Conservation (phyloP, 108 stramenopile genomes). For the Nitzschia palea region DNA sequence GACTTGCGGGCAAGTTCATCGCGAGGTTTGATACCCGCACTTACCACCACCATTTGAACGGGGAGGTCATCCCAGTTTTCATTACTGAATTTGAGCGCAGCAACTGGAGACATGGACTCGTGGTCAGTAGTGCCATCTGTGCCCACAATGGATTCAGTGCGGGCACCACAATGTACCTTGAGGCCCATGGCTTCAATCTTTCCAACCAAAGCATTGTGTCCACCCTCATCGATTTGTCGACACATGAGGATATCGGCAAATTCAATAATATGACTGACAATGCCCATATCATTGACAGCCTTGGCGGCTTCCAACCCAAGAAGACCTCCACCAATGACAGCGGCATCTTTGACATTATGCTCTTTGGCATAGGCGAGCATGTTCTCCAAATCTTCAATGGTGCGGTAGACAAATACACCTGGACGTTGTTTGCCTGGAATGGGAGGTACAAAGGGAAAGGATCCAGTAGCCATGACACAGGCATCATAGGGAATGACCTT, state of each 20-base stretch:
- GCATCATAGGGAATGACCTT: slow-evolving; percentile 83
- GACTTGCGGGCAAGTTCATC: slow-evolving; percentile 82
- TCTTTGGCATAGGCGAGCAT: slow-evolving; percentile 88
- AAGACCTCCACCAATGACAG: slow-evolving; percentile 93
- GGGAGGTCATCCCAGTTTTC: slow-evolving; percentile 89
- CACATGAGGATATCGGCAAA: slow-evolving; percentile 94
- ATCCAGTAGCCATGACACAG: slow-evolving; percentile 92
- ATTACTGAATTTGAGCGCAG: slow-evolving; percentile 76
- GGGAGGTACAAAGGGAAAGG: slow-evolving; percentile 92
- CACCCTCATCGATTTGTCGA: slow-evolving; percentile 93
- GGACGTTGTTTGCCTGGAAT: slow-evolving; percentile 88
- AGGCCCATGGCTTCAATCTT: slow-evolving; percentile 93
- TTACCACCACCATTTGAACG: slow-evolving; percentile 91
- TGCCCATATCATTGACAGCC: slow-evolving; percentile 92
- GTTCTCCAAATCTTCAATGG: slow-evolving; percentile 91
- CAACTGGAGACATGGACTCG: slow-evolving; percentile 64
- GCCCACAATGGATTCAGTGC: slow-evolving; percentile 87
- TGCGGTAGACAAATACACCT: slow-evolving; percentile 95
- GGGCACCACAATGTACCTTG: slow-evolving; percentile 88
- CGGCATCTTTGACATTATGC: slow-evolving; percentile 82
- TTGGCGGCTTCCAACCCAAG: slow-evolving; percentile 61
- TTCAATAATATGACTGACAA: slow-evolving; percentile 88
- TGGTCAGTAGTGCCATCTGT: slow-evolving; percentile 79
- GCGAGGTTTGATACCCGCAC: slow-evolving; percentile 91
- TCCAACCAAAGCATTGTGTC: slow-evolving; percentile 87